Evolutionary conservation across 805 yeast genomes (phyloP), one percentile per base, ranked within the genome.

Genomic region (Ogataea pini): DNA sequence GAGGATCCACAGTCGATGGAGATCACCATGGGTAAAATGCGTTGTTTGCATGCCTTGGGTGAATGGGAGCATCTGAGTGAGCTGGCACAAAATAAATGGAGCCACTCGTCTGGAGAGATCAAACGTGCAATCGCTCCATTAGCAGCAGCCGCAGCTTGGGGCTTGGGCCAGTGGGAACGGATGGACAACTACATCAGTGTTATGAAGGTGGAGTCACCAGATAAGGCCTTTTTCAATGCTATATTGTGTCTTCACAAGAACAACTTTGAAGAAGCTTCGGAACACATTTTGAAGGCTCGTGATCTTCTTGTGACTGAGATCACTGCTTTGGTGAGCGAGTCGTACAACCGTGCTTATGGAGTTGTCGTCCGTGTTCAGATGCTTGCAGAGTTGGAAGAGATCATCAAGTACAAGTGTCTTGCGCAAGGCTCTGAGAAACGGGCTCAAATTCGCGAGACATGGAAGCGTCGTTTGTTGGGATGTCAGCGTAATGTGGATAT

Each of bases 61-160:
- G 97, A 94, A 68, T 95, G 99, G 98, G 98, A 92, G 53, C 86
- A 85, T 57, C 72, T 95, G 19, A 84, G 95, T 9, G 86, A 85
- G 51, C 71, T 94, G 47, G 96, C 97, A 0, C 85, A 83, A 57
- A 84, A 82, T 36, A 89, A 88, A 62, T 94, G 99, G 99, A 73
- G 71, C 16, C 72, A 75, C 25, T 79, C 96, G 0, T 74, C 88
- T 1, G 75, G 83, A 24, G 96, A 89, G 14, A 80, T 82, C 33
- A 79, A 84, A 57, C 75, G 96, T 47, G 80, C 85, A 5, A 90
- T 94, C 57, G 99, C 99, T 1, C 98, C 99, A 0, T 71, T 95
- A 46, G 99, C 98, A 0, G 99, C 99, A 0, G 97, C 98, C 2
- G 97, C 99, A 1, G 89, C 98, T 1, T 94, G 99, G 99, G 97